Base-by-base conservation (phyloP, 805 yeast genomes). In the Ogataea saltuana region DNA sequence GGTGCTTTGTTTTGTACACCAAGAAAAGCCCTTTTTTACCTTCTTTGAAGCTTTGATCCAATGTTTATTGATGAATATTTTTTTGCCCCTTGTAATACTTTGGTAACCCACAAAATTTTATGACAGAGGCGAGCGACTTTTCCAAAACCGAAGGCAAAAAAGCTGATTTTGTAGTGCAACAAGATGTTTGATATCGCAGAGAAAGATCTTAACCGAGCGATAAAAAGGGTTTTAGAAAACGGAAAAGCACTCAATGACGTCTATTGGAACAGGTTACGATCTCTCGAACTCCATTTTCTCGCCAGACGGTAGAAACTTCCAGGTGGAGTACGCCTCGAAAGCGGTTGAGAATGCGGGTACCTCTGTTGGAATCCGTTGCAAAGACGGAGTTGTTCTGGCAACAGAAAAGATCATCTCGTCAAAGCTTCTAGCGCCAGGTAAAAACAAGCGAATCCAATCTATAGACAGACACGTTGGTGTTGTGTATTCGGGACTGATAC, bases 231-330 rank as follows among this genome's bases (percentile, higher is more conserved):
- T n/a, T n/a, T n/a, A n/a, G n/a, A n/a, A n/a, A n/a, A n/a, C n/a
- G n/a, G n/a, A n/a, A n/a, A n/a, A n/a, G n/a, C 22, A n/a, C 38
- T 25, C 25, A 32, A 39, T 54, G 69, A 85, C 98, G 29, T 93
- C 99, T 35, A 90, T 93, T 57, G 99, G 99, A 57, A 93, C 99
- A 21, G 99, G 99, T 15, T 93, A 93, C 80, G 99, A 93, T 75
- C 82, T 93, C 61, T 88, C 97, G 25, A 93, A 93, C 72, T 84
- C 95, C 70, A 97, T 91, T 49, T 93, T 93, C 71, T 81, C 88
- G 43, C 91, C 91, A 44, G 96, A 88, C 64, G 96, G 96, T 30
- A 78, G 96, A 71, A 88, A 87, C 66, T 93, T 93, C 72, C 99
- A 93, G 68, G 99, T 93, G 15, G 99, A 93, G 67, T 93, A 93